Evolutionary conservation across 257 asterid genomes (phyloP).

Genomic region (Pogostemon cablin): DNA sequence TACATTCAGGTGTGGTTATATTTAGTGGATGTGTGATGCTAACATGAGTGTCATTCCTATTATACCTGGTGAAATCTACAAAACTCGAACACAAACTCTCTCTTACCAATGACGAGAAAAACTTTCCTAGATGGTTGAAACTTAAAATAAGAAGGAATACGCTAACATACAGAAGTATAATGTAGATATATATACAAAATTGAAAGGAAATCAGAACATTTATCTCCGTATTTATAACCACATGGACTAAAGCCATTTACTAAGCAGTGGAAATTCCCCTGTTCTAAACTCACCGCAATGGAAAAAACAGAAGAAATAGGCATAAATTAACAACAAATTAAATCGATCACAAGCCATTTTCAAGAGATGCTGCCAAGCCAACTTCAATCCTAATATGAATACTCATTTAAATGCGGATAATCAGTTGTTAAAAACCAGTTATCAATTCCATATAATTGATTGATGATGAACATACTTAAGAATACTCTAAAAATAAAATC

Average conservation of each 20-base stretch:
- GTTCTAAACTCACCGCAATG: background rate
- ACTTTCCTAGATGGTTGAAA: background rate
- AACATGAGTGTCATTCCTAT: background rate
- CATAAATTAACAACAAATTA: background rate
- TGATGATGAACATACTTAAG: background rate
- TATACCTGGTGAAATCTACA: background rate
- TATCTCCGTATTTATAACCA: background rate
- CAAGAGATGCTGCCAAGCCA: background rate
- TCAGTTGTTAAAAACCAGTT: background rate
- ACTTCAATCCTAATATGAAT: background rate
- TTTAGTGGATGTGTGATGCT: background rate
- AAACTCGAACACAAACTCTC: background rate
- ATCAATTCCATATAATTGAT: constrained; percentile 1
- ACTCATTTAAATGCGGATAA: background rate
- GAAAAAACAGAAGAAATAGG: background rate
- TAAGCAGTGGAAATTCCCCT: background rate
- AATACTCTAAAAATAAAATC: background rate
- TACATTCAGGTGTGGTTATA: background rate
- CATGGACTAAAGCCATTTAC: constrained; percentile 2
- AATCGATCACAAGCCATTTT: constrained; percentile 9
- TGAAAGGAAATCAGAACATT: constrained; percentile 10
- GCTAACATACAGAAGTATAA: background rate
- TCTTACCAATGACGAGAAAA: constrained; percentile 1
- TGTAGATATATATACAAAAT: background rate
- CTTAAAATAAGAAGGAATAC: background rate